Evolutionary conservation across 2,329 filamentous ascomycete species (phyloP), one percentile per base, ranked within the genome.

Genomic region (Colletotrichum aenigma): DNA sequence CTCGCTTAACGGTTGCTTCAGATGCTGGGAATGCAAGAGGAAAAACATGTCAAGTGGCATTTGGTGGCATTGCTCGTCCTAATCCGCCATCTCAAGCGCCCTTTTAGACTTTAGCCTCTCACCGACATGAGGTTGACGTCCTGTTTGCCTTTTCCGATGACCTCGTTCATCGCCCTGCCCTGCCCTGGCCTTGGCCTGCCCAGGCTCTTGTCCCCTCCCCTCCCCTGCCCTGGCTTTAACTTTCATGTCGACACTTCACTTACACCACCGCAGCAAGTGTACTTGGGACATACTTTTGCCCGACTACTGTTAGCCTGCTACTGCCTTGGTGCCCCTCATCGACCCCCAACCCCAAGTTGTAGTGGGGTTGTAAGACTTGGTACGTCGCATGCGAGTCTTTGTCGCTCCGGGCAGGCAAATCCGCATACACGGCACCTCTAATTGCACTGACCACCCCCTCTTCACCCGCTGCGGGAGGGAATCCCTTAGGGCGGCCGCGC

Each of bases 121-220:
- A 36, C 65, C 65, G 28, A 67, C 62, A 43, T 34, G 66, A 38
- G 58, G 18, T 52, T 64, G 70, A 73, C 61, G 74, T 75, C 70
- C 55, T 65, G 64, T 75, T 75, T 75, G 74, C 56, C 74, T 75
- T 70, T 64, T 58, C 71, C 71, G 65, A 74, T 74, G 30, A 36
- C 56, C 30, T 65, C 28, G 58, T 24, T 24, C 55, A 58, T 52
- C 61, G 61, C 69, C 43, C 69, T 62, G 65, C 66, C 52, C 48
- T 55, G 64, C 28, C 38, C 55, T 68, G 24, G 34, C 18, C 34
- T 26, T 64, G 16, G 21, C 55, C 55, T 15, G 55, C 38, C 38
- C 38, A 48, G 38, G 38, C 38, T 48, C 38, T 48, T 48, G 38
- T 18, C 36, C 36, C 36, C 36, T 38, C 36, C 36, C 36, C 36